phyloP scores from a whole-genome alignment of 176 grass and related monocot species.

The Olyra latifolia region DNA sequence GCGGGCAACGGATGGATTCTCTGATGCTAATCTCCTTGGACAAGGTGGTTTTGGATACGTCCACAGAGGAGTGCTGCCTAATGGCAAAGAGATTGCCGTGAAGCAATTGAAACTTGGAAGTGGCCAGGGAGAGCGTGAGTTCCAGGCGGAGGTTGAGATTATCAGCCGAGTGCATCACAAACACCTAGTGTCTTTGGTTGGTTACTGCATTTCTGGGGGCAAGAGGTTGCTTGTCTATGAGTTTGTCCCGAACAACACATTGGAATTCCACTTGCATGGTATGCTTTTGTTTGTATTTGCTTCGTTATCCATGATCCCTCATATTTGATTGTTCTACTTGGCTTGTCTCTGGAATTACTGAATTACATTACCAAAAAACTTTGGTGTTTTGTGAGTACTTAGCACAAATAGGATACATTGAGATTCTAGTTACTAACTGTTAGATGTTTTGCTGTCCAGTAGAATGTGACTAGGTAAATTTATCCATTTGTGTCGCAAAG shows the following conservation, averaged over 20 bases:
- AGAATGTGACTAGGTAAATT: background rate
- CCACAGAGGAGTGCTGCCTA: constrained; percentile 67
- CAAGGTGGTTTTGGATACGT: constrained; percentile 92
- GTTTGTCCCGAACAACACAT: constrained; percentile 77
- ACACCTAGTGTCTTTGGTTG: constrained; percentile 77
- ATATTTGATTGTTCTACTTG: constrained; percentile 1
- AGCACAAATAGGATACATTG: background rate
- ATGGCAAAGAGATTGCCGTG: constrained; percentile 75
- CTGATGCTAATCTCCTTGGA: constrained; percentile 78
- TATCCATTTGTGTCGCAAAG: background rate
- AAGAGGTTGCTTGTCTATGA: constrained; percentile 82
- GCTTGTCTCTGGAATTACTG: background rate
- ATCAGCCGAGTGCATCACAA: constrained; percentile 82
- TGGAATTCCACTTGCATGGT: constrained; percentile 89
- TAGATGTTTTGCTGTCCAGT: background rate
- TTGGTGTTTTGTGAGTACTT: background rate
- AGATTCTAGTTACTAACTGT: background rate
- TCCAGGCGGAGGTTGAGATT: constrained; percentile 82
- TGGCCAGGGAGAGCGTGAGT: constrained; percentile 79
- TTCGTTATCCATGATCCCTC: background rate
- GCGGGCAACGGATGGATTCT: constrained; percentile 72
- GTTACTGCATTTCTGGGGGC: constrained; percentile 75
- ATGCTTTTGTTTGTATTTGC: constrained; percentile 12
- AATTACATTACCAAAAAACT: background rate
- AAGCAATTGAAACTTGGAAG: constrained; percentile 81